These are phyloP conservation scores for Glycine soja DNA, from an alignment of 306 rosid genomes.

Conservation along the genomic window DNA sequence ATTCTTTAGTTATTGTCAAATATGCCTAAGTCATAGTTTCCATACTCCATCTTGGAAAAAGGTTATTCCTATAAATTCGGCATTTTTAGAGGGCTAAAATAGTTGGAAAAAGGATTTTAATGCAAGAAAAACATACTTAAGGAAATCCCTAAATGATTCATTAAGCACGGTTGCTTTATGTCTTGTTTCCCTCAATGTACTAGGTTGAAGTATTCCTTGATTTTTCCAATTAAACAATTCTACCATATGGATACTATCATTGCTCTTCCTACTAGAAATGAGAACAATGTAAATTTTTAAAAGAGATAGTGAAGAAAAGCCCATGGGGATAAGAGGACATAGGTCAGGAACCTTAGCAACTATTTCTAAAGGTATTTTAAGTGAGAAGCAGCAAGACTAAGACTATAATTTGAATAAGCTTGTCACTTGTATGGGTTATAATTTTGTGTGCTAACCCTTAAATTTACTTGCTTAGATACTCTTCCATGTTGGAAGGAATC, in stretches of 20 bases:
- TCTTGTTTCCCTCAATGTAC: conserved; percentile 15
- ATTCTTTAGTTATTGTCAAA: too few relatives aligned
- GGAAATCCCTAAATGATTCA: too few relatives aligned
- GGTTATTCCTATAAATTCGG: too few relatives aligned
- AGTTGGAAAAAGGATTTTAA: too few relatives aligned
- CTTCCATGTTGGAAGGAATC: conserved; percentile 4
- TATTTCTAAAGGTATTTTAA: conserved; percentile 15
- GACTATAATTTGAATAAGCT: conserved; percentile 23
- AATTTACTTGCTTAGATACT: conserved; percentile 22
- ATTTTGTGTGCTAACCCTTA: conserved; percentile 24
- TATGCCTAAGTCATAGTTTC: too few relatives aligned
- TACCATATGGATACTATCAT: not conserved
- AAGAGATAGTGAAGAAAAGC: conserved; percentile 2
- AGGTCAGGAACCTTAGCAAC: conserved; percentile 26
- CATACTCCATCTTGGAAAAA: too few relatives aligned
- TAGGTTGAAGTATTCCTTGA: conserved; percentile 2
- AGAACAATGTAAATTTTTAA: conserved; percentile 8
- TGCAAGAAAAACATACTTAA: too few relatives aligned
- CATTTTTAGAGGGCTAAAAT: too few relatives aligned
- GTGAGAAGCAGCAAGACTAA: conserved; percentile 21
- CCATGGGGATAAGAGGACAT: conserved; percentile 13
- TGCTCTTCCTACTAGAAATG: conserved; percentile 3
- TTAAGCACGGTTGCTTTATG: not conserved
- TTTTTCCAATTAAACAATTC: conserved; percentile 32
- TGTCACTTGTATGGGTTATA: conserved; percentile 33